Evolutionary conservation across 345 rosid species (phyloP).

Genomic region (Abelmoschus esculentus): DNA sequence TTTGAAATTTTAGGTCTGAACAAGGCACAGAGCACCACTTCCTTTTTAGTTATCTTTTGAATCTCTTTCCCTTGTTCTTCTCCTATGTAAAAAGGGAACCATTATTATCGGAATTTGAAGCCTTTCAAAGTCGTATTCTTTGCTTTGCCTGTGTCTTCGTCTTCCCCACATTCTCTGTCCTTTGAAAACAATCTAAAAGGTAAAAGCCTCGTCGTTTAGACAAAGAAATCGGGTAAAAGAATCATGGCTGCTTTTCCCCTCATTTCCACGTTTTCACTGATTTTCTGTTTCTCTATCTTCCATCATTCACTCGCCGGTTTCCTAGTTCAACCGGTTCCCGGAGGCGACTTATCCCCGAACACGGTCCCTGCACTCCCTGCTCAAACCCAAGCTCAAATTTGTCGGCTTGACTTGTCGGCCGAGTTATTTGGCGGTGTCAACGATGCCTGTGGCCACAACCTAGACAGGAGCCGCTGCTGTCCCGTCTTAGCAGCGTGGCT

Average conservation of each 20-base stretch:
- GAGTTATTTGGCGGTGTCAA: constrained; percentile 96
- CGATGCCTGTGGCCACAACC: constrained; percentile 75
- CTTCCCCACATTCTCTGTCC: not conserved
- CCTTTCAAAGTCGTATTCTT: constrained; percentile 2
- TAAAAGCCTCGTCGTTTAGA: not conserved
- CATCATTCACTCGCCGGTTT: constrained; percentile 34
- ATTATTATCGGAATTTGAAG: not conserved
- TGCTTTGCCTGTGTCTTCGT: not conserved
- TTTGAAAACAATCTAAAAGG: not conserved
- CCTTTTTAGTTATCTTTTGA: constrained; percentile 25
- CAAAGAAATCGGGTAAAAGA: constrained; percentile 4
- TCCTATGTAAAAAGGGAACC: not conserved
- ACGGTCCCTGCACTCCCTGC: constrained; percentile 87
- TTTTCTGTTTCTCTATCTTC: constrained; percentile 16
- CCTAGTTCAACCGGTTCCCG: constrained; percentile 48
- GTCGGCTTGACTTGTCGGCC: constrained; percentile 88
- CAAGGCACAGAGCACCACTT: constrained; percentile 5
- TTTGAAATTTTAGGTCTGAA: constrained; percentile 1
- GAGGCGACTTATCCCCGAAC: constrained; percentile 34
- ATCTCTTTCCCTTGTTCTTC: not conserved
- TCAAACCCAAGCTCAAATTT: constrained; percentile 55
- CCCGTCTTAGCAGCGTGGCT: constrained; percentile 97
- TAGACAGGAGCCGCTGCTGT: constrained; percentile 91
- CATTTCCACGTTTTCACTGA: constrained; percentile 13
- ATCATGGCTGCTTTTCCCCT: constrained; percentile 21